Evolutionary conservation across 352 stramenopile genomes (phyloP).

Genomic region (Globisporangium cederbergense): DNA sequence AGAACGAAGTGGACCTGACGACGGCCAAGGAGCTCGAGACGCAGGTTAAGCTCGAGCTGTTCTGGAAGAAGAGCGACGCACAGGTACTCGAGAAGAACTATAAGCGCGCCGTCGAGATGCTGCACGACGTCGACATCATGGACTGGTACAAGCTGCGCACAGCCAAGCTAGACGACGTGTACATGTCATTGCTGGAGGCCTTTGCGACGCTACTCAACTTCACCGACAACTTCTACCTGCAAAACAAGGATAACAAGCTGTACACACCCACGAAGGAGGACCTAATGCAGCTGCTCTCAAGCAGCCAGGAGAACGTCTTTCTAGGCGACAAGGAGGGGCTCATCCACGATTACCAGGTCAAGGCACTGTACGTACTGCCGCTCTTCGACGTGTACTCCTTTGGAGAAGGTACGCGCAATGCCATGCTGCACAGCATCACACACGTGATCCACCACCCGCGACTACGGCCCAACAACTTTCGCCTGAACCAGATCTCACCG

Average conservation of each 20-base stretch:
- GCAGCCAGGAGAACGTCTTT: conserved; percentile 74
- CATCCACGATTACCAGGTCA: conserved; percentile 76
- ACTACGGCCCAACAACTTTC: conserved; percentile 60
- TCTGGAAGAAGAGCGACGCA: conserved; percentile 59
- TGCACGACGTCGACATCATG: conserved; percentile 51
- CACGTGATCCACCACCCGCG: conserved; percentile 72
- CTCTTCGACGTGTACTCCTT: conserved; percentile 85
- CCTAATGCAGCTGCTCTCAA: conserved; percentile 65
- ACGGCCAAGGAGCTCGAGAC: conserved; percentile 57
- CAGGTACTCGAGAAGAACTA: conserved; percentile 56
- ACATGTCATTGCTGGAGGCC: conserved; percentile 61
- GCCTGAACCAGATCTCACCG: conserved; percentile 56
- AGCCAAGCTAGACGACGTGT: conserved; percentile 51
- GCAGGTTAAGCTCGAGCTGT: conserved; percentile 76
- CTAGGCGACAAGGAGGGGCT: conserved; percentile 76
- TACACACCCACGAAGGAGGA: conserved; percentile 54
- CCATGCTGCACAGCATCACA: conserved; percentile 59
- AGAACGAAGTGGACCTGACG: conserved; percentile 39
- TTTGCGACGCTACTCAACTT: conserved; percentile 73
- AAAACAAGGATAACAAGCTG: conserved; percentile 22
- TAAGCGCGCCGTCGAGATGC: conserved; percentile 50
- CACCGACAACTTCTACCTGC: conserved; percentile 60
- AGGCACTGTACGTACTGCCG: conserved; percentile 73
- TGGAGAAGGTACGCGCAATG: conserved; percentile 50
- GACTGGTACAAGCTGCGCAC: conserved; percentile 77